These are phyloP conservation scores for Colletotrichum siamense DNA, from an alignment of 2,329 filamentous ascomycete genomes.

Conservation along the genomic window DNA sequence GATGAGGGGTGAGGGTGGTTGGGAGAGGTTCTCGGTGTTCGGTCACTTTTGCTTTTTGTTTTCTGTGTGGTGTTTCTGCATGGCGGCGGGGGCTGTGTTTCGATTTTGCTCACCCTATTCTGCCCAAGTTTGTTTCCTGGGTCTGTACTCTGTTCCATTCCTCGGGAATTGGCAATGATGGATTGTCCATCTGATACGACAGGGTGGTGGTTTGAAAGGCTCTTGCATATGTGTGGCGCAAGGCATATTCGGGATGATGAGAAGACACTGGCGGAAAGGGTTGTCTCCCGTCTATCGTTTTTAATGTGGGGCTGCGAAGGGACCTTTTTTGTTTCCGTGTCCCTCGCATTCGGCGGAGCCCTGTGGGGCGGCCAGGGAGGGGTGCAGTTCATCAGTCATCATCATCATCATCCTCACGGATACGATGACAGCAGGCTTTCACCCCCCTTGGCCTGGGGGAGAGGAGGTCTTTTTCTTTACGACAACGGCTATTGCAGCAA, in stretches of 20 bases:
- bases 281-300: conserved; percentile 1
- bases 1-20: not conserved
- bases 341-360: not conserved
- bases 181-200: conserved; percentile 2
- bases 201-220: not conserved
- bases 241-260: conserved; percentile 12
- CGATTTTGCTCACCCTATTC: not conserved
- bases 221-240: conserved; percentile 18
- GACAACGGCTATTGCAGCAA: not conserved
- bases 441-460: not conserved
- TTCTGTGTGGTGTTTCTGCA: not conserved
- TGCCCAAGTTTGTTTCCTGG: not conserved
- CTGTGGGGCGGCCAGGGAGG: not conserved
- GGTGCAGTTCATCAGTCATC: not conserved
- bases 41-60: not conserved
- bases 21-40: not conserved
- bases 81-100: conserved; percentile 5
- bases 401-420: not conserved
- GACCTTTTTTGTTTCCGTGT: not conserved
- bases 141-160: not conserved
- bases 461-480: not conserved
- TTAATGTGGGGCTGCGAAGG: not conserved
- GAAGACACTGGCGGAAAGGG: not conserved
- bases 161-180: not conserved
- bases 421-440: not conserved